A percentile compares a stretch with the other conserved stretches of the same genome.
phyloP scores from a whole-genome alignment of 441 rosid species.

The Pelargonium citronellum region DNA sequence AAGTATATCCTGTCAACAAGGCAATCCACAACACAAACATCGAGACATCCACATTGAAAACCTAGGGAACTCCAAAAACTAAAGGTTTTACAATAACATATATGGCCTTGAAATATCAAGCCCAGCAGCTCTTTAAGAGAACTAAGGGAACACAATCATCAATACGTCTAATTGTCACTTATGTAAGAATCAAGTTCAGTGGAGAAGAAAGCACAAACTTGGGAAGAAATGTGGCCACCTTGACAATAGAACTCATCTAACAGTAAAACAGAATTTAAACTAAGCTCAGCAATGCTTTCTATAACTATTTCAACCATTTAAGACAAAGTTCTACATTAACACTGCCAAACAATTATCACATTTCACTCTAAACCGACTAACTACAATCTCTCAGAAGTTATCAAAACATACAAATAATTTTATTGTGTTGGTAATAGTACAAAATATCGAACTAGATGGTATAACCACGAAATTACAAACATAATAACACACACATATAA shows the following conservation, averaged over 20 bases:
- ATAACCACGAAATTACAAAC: not conserved
- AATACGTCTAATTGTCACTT: not conserved
- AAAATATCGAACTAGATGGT: not conserved
- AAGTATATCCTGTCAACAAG: not conserved
- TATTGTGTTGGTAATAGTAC: not conserved
- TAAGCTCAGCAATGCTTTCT: not conserved
- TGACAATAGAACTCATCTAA: not conserved
- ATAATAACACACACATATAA: not conserved
- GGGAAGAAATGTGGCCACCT: not conserved
- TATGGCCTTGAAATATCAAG: constrained; percentile 2
- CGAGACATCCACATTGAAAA: not conserved
- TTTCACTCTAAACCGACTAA: not conserved
- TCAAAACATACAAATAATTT: not conserved
- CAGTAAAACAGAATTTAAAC: not conserved
- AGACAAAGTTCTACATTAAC: not conserved
- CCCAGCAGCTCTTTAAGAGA: not conserved
- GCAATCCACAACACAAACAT: not conserved
- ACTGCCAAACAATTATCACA: not conserved
- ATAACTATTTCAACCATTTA: not conserved
- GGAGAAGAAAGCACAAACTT: constrained; percentile 1
- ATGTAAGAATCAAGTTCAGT: not conserved
- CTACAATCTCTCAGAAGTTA: not conserved
- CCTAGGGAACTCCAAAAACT: not conserved
- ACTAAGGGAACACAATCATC: no score
- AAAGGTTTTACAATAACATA: not conserved